Evolutionary conservation across 768 basidiomycete species (phyloP).

Genomic region (Strobilomyces dryophilus): DNA sequence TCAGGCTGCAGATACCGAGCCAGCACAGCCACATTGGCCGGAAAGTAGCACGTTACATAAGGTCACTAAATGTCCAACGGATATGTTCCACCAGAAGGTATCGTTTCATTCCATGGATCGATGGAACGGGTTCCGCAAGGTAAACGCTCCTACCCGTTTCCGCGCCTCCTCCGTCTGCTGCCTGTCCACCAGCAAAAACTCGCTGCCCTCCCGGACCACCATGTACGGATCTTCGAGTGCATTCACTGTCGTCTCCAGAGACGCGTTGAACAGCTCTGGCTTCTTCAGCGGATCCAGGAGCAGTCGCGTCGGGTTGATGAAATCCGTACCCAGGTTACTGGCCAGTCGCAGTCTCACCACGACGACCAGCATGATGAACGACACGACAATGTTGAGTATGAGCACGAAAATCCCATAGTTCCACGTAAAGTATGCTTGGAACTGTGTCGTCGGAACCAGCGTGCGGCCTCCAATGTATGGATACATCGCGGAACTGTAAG

Average conservation of each 20-base stretch:
- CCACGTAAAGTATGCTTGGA: not conserved
- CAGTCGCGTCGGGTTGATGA: conserved; percentile 6
- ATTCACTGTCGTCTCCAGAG: conserved; percentile 1
- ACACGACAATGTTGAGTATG: conserved; percentile 8
- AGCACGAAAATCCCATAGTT: conserved; percentile 4
- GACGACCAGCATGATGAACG: conserved; percentile 4
- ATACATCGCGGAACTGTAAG: conserved; percentile 3
- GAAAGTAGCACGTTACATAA: too few species aligned
- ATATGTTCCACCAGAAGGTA: not conserved
- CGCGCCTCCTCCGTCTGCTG: too few species aligned
- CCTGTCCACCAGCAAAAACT: not conserved
- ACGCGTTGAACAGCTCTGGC: conserved; percentile 11
- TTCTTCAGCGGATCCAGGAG: conserved; percentile 12
- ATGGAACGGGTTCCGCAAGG: not conserved
- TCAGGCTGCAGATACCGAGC: too few species aligned
- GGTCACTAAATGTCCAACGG: too few species aligned
- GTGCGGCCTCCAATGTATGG: not conserved
- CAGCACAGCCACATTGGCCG: conserved; percentile 22
- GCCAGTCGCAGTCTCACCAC: conserved; percentile 4
- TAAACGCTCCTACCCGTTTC: not conserved
- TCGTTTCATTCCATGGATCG: not conserved
- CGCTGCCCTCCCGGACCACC: not conserved
- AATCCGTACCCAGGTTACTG: conserved; percentile 6
- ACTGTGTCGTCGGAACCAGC: not conserved
- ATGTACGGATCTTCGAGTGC: conserved; percentile 3